phyloP scores from a whole-genome alignment of 2,329 filamentous ascomycete genomes.

The Aspergillus niger region DNA sequence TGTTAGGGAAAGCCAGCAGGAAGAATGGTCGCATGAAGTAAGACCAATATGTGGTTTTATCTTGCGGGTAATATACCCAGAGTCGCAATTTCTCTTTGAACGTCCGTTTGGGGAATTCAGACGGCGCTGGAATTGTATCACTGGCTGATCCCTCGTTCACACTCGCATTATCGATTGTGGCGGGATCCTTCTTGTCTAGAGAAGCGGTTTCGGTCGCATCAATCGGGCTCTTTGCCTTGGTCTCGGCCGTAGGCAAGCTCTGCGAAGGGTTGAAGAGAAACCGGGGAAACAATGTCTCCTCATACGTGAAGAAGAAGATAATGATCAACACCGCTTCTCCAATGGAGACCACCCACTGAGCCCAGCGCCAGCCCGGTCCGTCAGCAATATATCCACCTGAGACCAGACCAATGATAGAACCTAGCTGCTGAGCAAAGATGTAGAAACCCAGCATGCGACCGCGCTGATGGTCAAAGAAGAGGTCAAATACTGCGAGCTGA shows the following conservation, averaged over 20 bases:
- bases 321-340: slow-evolving; percentile 2
- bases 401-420: slow-evolving; percentile 41
- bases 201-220: background rate
- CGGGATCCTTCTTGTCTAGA: background rate
- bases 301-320: slow-evolving; percentile 3
- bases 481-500: slow-evolving; percentile 43
- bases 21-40: slow-evolving; percentile 6
- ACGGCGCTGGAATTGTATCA: background rate
- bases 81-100: background rate
- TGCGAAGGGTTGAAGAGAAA: background rate
- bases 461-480: slow-evolving; percentile 44
- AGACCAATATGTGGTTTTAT: slow-evolving; percentile 3
- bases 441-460: slow-evolving; percentile 41
- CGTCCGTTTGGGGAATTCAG: background rate
- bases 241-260: background rate
- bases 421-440: slow-evolving; percentile 44
- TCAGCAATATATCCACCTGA: slow-evolving; percentile 39
- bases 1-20: slow-evolving; percentile 2
- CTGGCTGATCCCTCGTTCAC: background rate
- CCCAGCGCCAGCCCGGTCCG: slow-evolving; percentile 40
- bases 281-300: slow-evolving; percentile 5
- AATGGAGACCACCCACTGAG: slow-evolving; percentile 1
- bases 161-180: background rate
- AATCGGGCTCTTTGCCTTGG: background rate
- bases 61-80: slow-evolving; percentile 4